Evolutionary conservation across 1,284 basidiomycete genomes (phyloP), one percentile per base, ranked within the genome.

Genomic region (Tilletia caries): DNA sequence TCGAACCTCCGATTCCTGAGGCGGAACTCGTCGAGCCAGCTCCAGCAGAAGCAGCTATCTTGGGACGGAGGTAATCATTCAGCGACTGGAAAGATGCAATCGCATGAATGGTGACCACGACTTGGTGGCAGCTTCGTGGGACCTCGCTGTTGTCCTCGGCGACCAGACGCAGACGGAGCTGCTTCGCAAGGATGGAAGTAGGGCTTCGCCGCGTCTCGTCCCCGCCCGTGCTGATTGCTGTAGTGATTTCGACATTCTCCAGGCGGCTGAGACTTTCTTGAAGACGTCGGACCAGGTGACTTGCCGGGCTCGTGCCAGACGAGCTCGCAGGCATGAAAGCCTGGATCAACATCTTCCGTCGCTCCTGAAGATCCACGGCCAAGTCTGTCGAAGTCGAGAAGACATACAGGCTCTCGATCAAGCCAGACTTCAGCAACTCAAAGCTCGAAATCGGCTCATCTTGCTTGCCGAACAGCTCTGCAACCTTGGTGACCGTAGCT

Each of bases 381-480:
- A 67, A 67, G 3, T 72, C 67, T 32, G 62, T 65, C 1, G 50
- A 64, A 18, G 91, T 91, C 3, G 92, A 89, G 84, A 93, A 94
- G 62, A 88, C 88, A 67, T 98, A 87, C 52, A 98, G 83, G 2
- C 90, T 90, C 75, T 96, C 93, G 1, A 98, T 91, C 0, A 97
- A 87, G 2, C 95, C 95, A 78, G 93, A 95, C 79, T 96, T 91
- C 68, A 97, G 85, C 50, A 98, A 85, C 85, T 99, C 96, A 76
- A 98, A 98, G 84, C 94, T 96, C 0, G 95, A 97, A 13, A 98
- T 89, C 12, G 93, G 91, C 46, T 85, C 83, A 25, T 84, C 84
- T 60, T 79, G 87, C n/a, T 89, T 89, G 0, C 89, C 86, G 82
- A 99, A 95, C 58, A 94, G 86, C 18, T 87, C 86, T 0, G 92